Conservation (phyloP, 306 rosid species). For the Gastrolobium bilobum region DNA sequence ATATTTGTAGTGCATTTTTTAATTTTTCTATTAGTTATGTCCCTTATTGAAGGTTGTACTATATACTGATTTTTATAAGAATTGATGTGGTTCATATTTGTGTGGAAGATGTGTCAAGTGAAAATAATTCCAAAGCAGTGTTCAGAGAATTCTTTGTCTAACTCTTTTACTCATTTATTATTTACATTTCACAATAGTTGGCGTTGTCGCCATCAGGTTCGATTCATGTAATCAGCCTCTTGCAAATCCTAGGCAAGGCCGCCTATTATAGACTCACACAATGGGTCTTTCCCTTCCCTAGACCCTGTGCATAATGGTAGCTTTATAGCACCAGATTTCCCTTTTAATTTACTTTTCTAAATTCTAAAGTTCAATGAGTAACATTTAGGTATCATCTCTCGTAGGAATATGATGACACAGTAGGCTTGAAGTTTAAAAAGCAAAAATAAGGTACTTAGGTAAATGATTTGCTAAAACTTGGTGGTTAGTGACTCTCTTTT, state of each 20-base stretch:
- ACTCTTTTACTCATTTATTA: neutral
- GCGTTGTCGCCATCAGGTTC: too few relatives aligned
- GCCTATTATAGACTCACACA: too few relatives aligned
- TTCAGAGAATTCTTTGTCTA: slow-evolving; percentile 25
- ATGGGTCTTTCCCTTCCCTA: too few relatives aligned
- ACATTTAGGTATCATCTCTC: neutral
- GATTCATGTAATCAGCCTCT: too few relatives aligned
- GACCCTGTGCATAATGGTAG: too few relatives aligned
- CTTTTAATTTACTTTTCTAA: neutral
- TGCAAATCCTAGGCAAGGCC: too few relatives aligned
- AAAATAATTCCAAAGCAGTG: slow-evolving; percentile 2
- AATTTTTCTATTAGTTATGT: slow-evolving; percentile 1
- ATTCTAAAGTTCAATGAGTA: slow-evolving; percentile 5
- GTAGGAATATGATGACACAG: slow-evolving; percentile 2
- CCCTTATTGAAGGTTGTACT: slow-evolving; percentile 8
- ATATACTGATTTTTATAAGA: neutral
- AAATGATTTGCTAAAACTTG: neutral
- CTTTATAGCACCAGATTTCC: too few relatives aligned
- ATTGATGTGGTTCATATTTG: neutral
- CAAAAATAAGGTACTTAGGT: neutral
- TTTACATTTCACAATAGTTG: too few relatives aligned
- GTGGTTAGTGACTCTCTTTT: neutral
- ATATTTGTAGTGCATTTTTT: slow-evolving; percentile 10
- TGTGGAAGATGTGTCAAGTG: slow-evolving; percentile 8
- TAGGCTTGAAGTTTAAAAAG: slow-evolving; percentile 20